A percentile compares a stretch with the other conserved stretches of the same genome.
Evolutionary conservation across 306 rosid species (phyloP).

Genomic region (Trifolium pratense): DNA sequence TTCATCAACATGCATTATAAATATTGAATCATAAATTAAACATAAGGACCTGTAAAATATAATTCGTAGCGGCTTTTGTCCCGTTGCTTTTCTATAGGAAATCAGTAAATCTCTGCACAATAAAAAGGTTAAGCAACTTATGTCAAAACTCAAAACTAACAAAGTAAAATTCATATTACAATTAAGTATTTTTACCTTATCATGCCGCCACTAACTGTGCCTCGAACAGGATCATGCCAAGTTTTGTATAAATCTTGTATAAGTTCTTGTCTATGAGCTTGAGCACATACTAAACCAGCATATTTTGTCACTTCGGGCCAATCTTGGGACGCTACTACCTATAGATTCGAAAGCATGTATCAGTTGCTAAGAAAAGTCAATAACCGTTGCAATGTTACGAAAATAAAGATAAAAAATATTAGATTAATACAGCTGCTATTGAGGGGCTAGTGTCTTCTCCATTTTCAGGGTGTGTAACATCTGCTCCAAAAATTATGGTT

Average conservation of each 20-base stretch:
- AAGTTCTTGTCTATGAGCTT: conserved; percentile 94
- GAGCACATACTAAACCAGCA: conserved; percentile 94
- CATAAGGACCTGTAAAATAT: conserved; percentile 79
- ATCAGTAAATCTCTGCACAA: conserved; percentile 80
- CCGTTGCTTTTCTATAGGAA: conserved; percentile 90
- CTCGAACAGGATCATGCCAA: conserved; percentile 93
- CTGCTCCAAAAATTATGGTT: conserved; percentile 95
- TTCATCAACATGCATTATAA: not conserved
- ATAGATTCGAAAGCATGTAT: conserved; percentile 42
- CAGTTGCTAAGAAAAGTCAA: conserved; percentile 33
- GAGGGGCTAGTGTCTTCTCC: conserved; percentile 99
- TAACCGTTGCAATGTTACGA: not conserved
- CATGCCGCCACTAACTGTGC: conserved; percentile 89
- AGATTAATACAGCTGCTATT: conserved; percentile 78
- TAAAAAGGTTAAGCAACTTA: not conserved
- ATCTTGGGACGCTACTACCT: conserved; percentile 99
- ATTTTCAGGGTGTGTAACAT: conserved; percentile 95
- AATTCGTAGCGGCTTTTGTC: conserved; percentile 88
- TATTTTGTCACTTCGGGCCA: conserved; percentile 98
- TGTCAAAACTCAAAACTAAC: conserved; percentile 1
- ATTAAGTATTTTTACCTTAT: conserved; percentile 55
- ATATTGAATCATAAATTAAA: conserved; percentile 16
- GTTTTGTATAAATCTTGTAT: conserved; percentile 87
- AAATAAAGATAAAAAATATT: not conserved
- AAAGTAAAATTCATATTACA: not conserved